A percentile compares a stretch with the other conserved stretches of the same genome.
Evolutionary conservation across 2,329 filamentous ascomycete species (phyloP).

Genomic region (Ustulina deusta): DNA sequence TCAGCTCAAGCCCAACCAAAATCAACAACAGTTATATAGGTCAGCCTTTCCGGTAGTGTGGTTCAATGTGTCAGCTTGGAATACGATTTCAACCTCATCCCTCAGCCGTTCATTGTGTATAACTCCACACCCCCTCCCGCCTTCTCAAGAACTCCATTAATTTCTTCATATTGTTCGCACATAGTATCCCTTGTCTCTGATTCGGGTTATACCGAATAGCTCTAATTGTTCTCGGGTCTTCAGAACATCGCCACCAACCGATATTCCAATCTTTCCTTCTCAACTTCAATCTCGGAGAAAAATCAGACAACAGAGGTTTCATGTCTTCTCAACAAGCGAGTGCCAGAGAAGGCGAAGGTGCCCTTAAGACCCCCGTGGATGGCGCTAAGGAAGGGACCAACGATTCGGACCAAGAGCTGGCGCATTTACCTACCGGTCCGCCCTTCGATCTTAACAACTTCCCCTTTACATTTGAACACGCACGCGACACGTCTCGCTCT

Average conservation of each 20-base stretch:
- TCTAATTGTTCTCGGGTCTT: background rate
- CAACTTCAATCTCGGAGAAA: background rate
- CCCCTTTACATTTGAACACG: conserved; percentile 41
- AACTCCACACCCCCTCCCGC: conserved; percentile 4
- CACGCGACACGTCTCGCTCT: conserved; percentile 35
- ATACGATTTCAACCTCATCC: background rate
- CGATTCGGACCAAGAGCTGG: conserved; percentile 7
- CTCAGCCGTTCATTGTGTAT: conserved; percentile 4
- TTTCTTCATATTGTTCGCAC: background rate
- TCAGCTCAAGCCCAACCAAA: conserved; percentile 17
- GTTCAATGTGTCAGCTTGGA: conserved; percentile 12
- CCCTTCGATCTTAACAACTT: conserved; percentile 39
- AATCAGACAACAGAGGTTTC: conserved; percentile 13
- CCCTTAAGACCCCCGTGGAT: background rate
- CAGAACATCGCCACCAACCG: background rate
- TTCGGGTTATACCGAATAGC: background rate
- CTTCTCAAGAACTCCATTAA: conserved; percentile 3
- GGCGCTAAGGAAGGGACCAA: background rate
- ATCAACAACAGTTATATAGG: conserved; percentile 26
- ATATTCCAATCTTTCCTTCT: conserved; percentile 1
- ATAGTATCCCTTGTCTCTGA: background rate
- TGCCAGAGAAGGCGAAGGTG: conserved; percentile 16
- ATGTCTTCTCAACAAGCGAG: conserved; percentile 32
- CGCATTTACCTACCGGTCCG: conserved; percentile 14
- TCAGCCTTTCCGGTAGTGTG: conserved; percentile 19